Percentiles rank a stretch among this genome's conserved stretches.
Conservation (phyloP, 2,329 filamentous ascomycete genomes). For the Cladosporium sp. region DNA sequence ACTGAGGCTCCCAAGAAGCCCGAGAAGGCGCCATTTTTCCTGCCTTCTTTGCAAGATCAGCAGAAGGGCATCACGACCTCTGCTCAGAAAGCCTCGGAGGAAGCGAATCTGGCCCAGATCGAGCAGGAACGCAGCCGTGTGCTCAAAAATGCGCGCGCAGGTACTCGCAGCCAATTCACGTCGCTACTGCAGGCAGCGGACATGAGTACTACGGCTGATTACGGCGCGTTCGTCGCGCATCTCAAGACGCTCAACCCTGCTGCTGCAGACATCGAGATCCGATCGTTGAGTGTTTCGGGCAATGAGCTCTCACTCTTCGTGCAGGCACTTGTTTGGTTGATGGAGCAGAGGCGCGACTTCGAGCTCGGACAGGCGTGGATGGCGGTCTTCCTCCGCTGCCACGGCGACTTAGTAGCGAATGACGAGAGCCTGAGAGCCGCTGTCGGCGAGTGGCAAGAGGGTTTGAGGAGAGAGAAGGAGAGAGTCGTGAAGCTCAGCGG, state of each 20-base stretch:
- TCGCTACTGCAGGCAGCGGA: slow-evolving; percentile 42
- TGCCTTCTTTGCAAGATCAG: slow-evolving; percentile 57
- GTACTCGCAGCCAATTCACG: slow-evolving; percentile 37
- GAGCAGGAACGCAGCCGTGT: slow-evolving; percentile 29
- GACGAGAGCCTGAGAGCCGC: slow-evolving; percentile 18
- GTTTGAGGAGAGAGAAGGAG: slow-evolving; percentile 5
- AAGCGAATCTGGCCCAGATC: slow-evolving; percentile 27
- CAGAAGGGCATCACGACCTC: slow-evolving; percentile 20
- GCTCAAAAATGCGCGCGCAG: slow-evolving; percentile 19
- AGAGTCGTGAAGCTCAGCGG: slow-evolving; percentile 9
- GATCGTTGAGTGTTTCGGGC: slow-evolving; percentile 55
- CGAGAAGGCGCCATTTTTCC: slow-evolving; percentile 92
- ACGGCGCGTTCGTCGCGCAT: slow-evolving; percentile 65
- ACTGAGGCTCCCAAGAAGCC: slow-evolving; percentile 85
- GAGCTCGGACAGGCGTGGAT: slow-evolving; percentile 97
- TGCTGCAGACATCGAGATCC: slow-evolving; percentile 82
- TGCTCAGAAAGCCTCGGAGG: slow-evolving; percentile 16
- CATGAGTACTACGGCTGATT: slow-evolving; percentile 45
- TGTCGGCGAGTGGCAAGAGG: slow-evolving; percentile 7
- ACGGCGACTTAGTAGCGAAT: slow-evolving; percentile 55
- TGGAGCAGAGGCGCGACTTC: slow-evolving; percentile 70
- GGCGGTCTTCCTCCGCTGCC: slow-evolving; percentile 81
- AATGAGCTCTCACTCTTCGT: slow-evolving; percentile 76
- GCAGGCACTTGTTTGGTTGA: slow-evolving; percentile 64
- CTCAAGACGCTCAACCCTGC: slow-evolving; percentile 77